Percentiles rank a stretch among this genome's conserved stretches.
phyloP scores from a whole-genome alignment of 1,284 basidiomycete species.

The Sporisorium scitamineum region DNA sequence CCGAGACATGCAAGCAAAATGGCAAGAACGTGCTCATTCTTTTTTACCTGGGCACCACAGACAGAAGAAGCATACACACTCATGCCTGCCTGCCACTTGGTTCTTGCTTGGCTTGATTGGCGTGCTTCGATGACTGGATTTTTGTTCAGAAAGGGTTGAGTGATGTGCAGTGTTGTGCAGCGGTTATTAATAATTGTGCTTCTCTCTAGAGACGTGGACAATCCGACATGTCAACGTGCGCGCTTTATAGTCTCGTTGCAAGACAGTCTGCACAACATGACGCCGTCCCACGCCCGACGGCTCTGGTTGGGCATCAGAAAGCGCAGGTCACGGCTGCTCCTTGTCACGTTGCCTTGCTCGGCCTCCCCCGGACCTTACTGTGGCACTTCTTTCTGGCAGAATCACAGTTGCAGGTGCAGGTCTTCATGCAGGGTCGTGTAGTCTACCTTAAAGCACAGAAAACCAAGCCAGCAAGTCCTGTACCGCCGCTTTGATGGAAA shows the following conservation, averaged over 20 bases:
- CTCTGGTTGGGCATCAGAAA: slow-evolving; percentile 13
- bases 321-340: not conserved
- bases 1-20: not conserved
- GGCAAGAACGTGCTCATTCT: slow-evolving; percentile 27
- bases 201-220: slow-evolving; percentile 29
- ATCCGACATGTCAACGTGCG: slow-evolving; percentile 39
- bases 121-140: not conserved
- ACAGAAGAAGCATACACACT: no score
- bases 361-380: not conserved
- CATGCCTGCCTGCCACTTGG: not conserved
- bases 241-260: slow-evolving; percentile 14
- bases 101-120: not conserved
- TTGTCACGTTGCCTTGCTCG: slow-evolving; percentile 20
- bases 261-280: not conserved
- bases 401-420: not conserved
- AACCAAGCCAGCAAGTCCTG: not conserved
- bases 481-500: not conserved
- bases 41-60: not conserved
- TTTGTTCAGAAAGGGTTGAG: not conserved
- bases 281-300: not conserved
- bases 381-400: not conserved
- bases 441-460: not conserved
- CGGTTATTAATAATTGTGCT: no score
- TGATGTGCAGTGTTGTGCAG: not conserved
- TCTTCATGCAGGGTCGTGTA: slow-evolving; percentile 7